These are phyloP conservation scores for Chrysoporthe puriensis DNA, from an alignment of 2,329 filamentous ascomycete genomes.

Conservation along the genomic window DNA sequence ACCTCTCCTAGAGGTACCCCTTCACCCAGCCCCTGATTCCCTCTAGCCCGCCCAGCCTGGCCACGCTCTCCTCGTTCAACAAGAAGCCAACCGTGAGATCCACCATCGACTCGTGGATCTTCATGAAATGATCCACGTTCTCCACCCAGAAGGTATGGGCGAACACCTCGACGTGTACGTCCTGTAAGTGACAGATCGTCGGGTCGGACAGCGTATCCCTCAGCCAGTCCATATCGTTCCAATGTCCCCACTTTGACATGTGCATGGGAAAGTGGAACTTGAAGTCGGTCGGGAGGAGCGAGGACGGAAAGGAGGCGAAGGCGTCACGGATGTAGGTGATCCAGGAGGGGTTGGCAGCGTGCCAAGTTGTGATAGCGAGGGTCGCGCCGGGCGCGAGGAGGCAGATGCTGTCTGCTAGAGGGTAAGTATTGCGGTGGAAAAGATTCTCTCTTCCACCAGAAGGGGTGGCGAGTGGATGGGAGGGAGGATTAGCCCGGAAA, in stretches of 20 bases:
- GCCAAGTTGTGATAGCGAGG: conserved; percentile 44
- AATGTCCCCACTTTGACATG: conserved; percentile 43
- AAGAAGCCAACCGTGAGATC: conserved; percentile 47
- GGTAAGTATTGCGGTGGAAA: not conserved
- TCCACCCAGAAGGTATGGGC: conserved; percentile 37
- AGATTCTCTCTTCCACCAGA: no score
- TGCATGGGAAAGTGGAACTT: conserved; percentile 42
- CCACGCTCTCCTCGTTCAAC: conserved; percentile 38
- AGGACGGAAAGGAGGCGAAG: conserved; percentile 47
- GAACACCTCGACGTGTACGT: conserved; percentile 42
- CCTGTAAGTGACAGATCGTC: conserved; percentile 38
- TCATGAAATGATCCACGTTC: conserved; percentile 42
- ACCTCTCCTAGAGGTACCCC: conserved; percentile 45
- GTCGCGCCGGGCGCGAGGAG: conserved; percentile 45
- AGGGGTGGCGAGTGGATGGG: no score
- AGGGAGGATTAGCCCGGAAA: not conserved
- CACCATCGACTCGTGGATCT: conserved; percentile 44
- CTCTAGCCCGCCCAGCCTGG: conserved; percentile 36
- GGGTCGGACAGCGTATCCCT: conserved; percentile 39
- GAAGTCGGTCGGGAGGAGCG: conserved; percentile 39
- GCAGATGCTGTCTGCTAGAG: conserved; percentile 40
- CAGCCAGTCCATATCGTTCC: conserved; percentile 46
- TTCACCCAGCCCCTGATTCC: conserved; percentile 43
- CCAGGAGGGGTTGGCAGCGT: conserved; percentile 41
- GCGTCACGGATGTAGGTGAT: conserved; percentile 42